Base-by-base conservation (phyloP, 2,329 filamentous ascomycete genomes). In the Botrytis galanthina region DNA sequence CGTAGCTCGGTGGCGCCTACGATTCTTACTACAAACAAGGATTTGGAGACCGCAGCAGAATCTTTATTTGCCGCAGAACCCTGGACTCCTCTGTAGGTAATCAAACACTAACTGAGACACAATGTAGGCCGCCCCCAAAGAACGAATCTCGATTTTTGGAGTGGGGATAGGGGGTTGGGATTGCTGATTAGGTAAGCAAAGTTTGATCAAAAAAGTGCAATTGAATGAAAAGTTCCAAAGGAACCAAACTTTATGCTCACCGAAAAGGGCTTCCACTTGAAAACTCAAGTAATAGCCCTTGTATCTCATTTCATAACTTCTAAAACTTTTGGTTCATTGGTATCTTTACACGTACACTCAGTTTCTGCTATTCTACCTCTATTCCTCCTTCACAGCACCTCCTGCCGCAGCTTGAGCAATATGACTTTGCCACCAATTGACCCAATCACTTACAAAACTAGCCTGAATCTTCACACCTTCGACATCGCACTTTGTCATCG, bases 361-460 rank as follows among this genome's bases (percentile, higher is more conserved):
- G 18, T 48, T 39, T 39, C 35, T 29, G 14, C 39, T 14, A 37
- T 5, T 59, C 16, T 12, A 26, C 29, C 37, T 39, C 48, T 72
- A 69, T 39, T 72, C 63, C 8, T 42, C 71, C 26, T 69, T 69
- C 12, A 18, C 12, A 37, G 57, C 59, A 54, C 48, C 29, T 48
- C 46, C 70, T 32, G 37, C 62, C 6, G 42, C 54, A 60, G 72
- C 62, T 32, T 73, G 70, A 42, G 71, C 77, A 16, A 75, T 84
- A 78, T 85, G 83, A 73, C 85, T 86, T 80, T 87, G 85, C 79
- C 87, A 90, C 92, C 92, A 94, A 79, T 93, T 93, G 76, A 90
- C 86, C 91, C 91, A 94, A 75, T 93, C 91, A 3, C 85, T 85
- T 78, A 93, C 92, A 82, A 94, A 91, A 0, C 85, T 85, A 35